These are phyloP conservation scores for Leonotis leonurus DNA, from an alignment of 257 asterid genomes.

Conservation along the genomic window DNA sequence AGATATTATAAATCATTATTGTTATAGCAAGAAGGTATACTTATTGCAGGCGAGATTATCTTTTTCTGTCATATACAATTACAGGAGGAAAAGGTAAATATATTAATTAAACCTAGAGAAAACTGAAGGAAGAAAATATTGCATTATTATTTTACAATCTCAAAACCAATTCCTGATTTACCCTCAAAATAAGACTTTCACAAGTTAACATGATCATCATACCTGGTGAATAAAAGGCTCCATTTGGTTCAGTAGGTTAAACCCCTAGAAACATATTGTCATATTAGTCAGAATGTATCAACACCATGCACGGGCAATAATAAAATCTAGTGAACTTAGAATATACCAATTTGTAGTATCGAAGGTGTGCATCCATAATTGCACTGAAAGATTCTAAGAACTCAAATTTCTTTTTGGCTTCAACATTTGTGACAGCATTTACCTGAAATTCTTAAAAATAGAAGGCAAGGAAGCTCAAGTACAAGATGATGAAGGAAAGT, in stretches of 20 bases:
- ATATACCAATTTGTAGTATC: conserved; percentile 83
- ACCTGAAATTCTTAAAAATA: conserved; percentile 73
- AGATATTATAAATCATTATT: background rate
- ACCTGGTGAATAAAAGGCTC: conserved; percentile 98
- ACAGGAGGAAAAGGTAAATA: background rate
- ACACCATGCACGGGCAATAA: conserved; percentile 12
- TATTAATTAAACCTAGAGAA: background rate
- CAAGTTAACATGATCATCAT: conserved; percentile 15
- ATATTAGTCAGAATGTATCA: conserved; percentile 17
- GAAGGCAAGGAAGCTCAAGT: conserved; percentile 24
- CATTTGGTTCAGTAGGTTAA: conserved; percentile 75
- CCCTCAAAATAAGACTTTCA: conserved; percentile 11
- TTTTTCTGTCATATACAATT: background rate
- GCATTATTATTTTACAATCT: conserved; percentile 1
- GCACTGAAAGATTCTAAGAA: conserved; percentile 96
- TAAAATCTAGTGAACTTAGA: background rate
- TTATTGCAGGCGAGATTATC: background rate
- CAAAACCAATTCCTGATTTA: background rate
- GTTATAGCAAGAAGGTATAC: background rate
- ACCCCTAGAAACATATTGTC: conserved; percentile 49
- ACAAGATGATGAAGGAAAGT: conserved; percentile 3
- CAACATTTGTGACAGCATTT: conserved; percentile 71
- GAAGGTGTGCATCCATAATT: conserved; percentile 95
- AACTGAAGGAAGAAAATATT: background rate
- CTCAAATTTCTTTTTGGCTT: conserved; percentile 88